Base-by-base conservation (phyloP, 192 early-diverging fungal genomes). In the Backusella mclennaniae region DNA sequence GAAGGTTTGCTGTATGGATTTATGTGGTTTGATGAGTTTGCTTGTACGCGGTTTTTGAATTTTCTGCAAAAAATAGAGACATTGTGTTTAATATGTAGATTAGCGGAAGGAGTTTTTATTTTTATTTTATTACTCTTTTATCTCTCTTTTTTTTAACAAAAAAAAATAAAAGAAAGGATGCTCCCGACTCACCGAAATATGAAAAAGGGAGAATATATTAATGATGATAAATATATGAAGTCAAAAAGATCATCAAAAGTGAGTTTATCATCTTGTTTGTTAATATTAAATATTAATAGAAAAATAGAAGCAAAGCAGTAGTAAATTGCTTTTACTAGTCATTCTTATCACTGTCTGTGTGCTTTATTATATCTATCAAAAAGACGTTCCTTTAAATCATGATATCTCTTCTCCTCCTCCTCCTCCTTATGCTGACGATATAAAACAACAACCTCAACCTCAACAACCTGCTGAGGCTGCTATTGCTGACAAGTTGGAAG, bases 151-250 rank as follows among this genome's bases (percentile, higher is more conserved):
- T 38, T n/a, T 67, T 67, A 23, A 49, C 3, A n/a, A 33, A 66
- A 35, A 29, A 39, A 39, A 39, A 12, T 11, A 39, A 21, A 33
- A 33, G 19, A 15, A 33, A 53, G 12, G 35, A 81, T 82, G 81
- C 67, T 82, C 35, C 81, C 81, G 12, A 73, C 70, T 56, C 81
- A 82, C 29, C 81, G 77, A 15, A 81, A 67, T 26, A 77, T 77
- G 63, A 67, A 68, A 23, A 71, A 72, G 19, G 81, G 77, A 21
- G 73, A 67, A 63, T 69, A 75, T 21, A 67, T 76, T 4, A 69
- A 78, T 68, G 81, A 82, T 66, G 81, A 82, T 49, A 82, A 82
- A 73, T 82, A 82, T 17, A 73, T 53, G 35, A 82, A 82, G 36
- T 42, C 70, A n/a, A 67, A 67, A 19, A 71, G 67, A 42, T 59